Evolutionary conservation across 495 filamentous ascomycete species (phyloP).

Genomic region (Neurospora sp.): DNA sequence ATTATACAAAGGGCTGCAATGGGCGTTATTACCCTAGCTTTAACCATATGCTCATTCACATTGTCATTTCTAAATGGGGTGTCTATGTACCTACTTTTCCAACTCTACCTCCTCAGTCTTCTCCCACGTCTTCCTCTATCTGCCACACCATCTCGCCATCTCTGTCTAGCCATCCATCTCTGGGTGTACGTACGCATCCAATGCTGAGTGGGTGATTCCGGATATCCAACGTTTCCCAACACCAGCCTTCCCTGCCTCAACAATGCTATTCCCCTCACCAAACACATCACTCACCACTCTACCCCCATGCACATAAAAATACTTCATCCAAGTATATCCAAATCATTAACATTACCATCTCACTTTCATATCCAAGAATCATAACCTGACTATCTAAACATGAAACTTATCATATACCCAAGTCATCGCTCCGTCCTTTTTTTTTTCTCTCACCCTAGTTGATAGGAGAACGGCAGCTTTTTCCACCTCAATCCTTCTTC

Average conservation of each 20-base stretch:
- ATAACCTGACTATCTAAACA: neutral
- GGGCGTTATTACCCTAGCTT: no score
- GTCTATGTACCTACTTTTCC: neutral
- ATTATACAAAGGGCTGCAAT: no score
- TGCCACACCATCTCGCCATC: neutral
- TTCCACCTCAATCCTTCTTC: neutral
- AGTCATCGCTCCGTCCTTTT: neutral
- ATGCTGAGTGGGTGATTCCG: no score
- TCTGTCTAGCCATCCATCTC: neutral
- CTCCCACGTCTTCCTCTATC: neutral
- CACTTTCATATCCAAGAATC: neutral
- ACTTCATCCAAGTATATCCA: neutral
- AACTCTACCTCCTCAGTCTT: neutral
- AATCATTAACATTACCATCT: neutral
- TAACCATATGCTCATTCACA: neutral
- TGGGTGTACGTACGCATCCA: no score
- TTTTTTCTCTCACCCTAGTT: neutral
- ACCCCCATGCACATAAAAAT: neutral
- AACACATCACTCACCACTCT: neutral
- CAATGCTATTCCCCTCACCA: neutral
- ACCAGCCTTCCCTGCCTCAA: neutral
- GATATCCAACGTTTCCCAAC: neutral
- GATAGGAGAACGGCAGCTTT: neutral
- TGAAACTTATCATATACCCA: no score
- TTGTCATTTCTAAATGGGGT: neutral